These are phyloP conservation scores for Globisporangium alternatum DNA, from an alignment of 352 stramenopile genomes.

Conservation along the genomic window DNA sequence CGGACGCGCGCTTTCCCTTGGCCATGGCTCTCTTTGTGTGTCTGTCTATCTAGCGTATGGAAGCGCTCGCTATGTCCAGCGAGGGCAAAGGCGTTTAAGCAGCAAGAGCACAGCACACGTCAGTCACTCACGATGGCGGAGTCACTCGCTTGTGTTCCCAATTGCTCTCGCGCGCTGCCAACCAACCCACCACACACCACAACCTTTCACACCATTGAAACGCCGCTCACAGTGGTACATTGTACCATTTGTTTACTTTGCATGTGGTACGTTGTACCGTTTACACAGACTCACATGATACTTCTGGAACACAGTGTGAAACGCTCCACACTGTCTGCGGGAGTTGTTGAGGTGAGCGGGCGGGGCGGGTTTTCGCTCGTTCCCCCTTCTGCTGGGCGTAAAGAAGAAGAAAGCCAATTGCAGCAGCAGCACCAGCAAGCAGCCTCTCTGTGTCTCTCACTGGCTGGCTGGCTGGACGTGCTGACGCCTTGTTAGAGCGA, in stretches of 20 bases:
- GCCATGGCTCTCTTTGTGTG: slow-evolving; percentile 11
- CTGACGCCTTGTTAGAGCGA: too few relatives aligned
- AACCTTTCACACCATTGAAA: slow-evolving; percentile 20
- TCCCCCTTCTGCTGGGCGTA: neutral
- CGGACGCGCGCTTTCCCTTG: slow-evolving; percentile 15
- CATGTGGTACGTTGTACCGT: neutral
- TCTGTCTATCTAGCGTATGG: neutral
- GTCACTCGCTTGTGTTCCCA: neutral
- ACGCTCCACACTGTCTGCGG: neutral
- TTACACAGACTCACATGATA: neutral
- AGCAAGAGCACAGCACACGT: neutral
- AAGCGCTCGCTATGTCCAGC: neutral
- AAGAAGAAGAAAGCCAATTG: slow-evolving; percentile 4
- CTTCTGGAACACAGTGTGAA: neutral
- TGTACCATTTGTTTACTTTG: neutral
- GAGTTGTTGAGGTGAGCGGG: neutral
- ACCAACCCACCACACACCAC: slow-evolving; percentile 13
- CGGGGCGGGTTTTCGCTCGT: neutral
- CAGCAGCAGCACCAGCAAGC: neutral
- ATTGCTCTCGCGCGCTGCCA: slow-evolving; percentile 15
- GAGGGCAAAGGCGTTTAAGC: neutral
- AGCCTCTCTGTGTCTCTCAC: neutral
- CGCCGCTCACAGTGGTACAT: neutral
- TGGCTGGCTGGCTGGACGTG: neutral
- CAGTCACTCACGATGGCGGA: neutral